phyloP scores from a whole-genome alignment of 768 basidiomycete species.

The Dacryopinax spathularia region DNA sequence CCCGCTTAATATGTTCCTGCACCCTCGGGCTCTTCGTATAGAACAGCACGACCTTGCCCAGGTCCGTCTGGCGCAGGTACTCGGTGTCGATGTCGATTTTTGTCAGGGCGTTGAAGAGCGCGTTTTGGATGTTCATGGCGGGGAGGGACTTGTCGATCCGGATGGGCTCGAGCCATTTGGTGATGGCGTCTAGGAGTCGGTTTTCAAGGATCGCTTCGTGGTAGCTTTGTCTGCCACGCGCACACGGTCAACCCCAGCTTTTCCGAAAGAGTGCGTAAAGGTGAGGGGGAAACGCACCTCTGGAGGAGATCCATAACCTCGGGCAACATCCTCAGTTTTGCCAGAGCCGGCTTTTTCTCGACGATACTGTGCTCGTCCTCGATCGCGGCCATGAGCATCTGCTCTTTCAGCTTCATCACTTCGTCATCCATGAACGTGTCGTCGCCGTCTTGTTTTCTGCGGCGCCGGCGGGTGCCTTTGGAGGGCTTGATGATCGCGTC shows the following conservation, averaged over 20 bases:
- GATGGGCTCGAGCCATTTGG: conserved; percentile 86
- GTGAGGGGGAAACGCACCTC: conserved; percentile 44
- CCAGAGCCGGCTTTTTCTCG: conserved; percentile 64
- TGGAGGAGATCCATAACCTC: conserved; percentile 85
- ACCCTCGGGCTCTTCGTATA: conserved; percentile 85
- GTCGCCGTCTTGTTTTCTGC: conserved; percentile 56
- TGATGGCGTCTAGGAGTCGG: conserved; percentile 79
- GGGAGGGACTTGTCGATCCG: conserved; percentile 75
- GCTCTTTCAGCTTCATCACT: conserved; percentile 72
- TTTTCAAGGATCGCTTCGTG: conserved; percentile 91
- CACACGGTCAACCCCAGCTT: not conserved
- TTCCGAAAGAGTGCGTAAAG: no score
- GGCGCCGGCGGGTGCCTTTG: conserved; percentile 46
- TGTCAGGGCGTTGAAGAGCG: conserved; percentile 67
- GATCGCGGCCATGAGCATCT: conserved; percentile 76
- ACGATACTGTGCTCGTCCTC: conserved; percentile 69
- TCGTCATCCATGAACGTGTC: conserved; percentile 83
- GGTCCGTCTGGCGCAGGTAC: conserved; percentile 77
- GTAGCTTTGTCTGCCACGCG: conserved; percentile 24
- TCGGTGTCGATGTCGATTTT: conserved; percentile 85
- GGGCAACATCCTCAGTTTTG: conserved; percentile 72
- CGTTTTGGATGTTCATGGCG: conserved; percentile 86
- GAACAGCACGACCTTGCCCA: conserved; percentile 83
- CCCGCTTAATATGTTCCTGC: conserved; percentile 61
- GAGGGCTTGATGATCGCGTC: conserved; percentile 78